A percentile compares a stretch with the other conserved stretches of the same genome.
phyloP scores from a whole-genome alignment of 1,284 basidiomycete species.

The Ustilago curta region DNA sequence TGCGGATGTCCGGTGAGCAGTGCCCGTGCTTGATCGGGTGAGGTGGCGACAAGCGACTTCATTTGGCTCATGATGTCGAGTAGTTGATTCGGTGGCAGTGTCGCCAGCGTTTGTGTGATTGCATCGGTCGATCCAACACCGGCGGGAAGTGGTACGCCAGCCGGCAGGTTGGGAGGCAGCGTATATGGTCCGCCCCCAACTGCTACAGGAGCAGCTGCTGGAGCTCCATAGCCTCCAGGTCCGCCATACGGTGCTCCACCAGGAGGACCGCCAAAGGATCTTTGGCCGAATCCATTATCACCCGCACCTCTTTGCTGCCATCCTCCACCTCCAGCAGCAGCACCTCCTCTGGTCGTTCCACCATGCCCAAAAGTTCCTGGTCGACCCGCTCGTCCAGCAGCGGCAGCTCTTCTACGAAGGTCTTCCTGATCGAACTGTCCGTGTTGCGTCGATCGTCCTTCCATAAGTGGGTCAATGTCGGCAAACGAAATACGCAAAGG shows the following conservation, averaged over 20 bases:
- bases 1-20: constrained; percentile 88
- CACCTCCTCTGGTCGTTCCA: constrained; percentile 24
- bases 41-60: constrained; percentile 92
- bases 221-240: constrained; percentile 25
- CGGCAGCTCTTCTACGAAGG: constrained; percentile 40
- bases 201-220: constrained; percentile 44
- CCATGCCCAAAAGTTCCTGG: constrained; percentile 50
- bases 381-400: constrained; percentile 37
- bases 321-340: constrained; percentile 19
- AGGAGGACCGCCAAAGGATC: constrained; percentile 24
- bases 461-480: constrained; percentile 70
- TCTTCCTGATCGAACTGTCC: constrained; percentile 60
- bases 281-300: constrained; percentile 35
- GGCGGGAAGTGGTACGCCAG: constrained; percentile 80
- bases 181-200: constrained; percentile 34
- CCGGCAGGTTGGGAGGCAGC: constrained; percentile 78
- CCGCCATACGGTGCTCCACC: constrained; percentile 30
- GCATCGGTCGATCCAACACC: constrained; percentile 84
- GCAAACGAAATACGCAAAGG: constrained; percentile 83
- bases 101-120: constrained; percentile 88
- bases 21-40: constrained; percentile 87
- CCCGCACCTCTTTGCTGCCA: constrained; percentile 34
- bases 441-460: constrained; percentile 62
- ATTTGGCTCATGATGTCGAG: constrained; percentile 97
- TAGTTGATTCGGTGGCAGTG: constrained; percentile 83